A percentile compares a stretch with the other conserved stretches of the same genome.
Conservation (phyloP, 2,329 filamentous ascomycete species). For the Trichoderma sp. region DNA sequence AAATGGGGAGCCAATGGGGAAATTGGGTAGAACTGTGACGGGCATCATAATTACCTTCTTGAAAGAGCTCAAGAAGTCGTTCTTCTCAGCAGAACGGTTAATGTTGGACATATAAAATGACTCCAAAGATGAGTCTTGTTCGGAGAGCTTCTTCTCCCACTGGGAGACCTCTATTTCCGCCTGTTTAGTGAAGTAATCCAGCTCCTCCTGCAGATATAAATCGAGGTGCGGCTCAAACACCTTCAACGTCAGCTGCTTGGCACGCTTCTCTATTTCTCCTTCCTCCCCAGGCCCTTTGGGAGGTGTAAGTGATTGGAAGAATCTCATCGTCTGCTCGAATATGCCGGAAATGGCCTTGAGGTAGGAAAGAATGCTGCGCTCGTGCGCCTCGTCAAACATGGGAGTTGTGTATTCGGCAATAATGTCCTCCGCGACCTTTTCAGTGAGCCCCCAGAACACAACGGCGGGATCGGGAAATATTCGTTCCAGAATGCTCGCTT, state of each 20-base stretch:
- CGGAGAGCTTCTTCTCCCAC: constrained; percentile 90
- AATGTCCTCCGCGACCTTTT: constrained; percentile 80
- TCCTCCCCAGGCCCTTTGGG: constrained; percentile 55
- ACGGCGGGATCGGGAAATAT: constrained; percentile 72
- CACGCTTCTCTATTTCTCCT: constrained; percentile 60
- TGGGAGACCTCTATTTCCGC: constrained; percentile 73
- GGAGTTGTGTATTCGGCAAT: constrained; percentile 82
- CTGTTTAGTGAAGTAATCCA: constrained; percentile 76
- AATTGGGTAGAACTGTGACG: constrained; percentile 79
- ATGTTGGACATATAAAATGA: constrained; percentile 96
- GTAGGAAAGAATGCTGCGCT: constrained; percentile 71
- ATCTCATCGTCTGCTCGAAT: constrained; percentile 80
- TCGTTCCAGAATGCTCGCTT: constrained; percentile 73
- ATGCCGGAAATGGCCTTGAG: constrained; percentile 82
- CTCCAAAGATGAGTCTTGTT: constrained; percentile 86
- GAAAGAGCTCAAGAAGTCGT: constrained; percentile 93
- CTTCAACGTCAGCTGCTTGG: constrained; percentile 64
- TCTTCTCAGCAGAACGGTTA: constrained; percentile 91
- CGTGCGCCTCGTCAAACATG: constrained; percentile 83
- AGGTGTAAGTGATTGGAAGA: constrained; percentile 68
- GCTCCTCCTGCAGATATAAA: constrained; percentile 85
- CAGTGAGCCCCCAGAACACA: constrained; percentile 75
- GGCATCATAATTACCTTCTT: constrained; percentile 99
- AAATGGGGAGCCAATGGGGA: constrained; percentile 60
- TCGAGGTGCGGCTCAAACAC: constrained; percentile 94